A percentile compares a stretch with the other conserved stretches of the same genome.
Evolutionary conservation across 73 alveolate genomes (phyloP).

Genomic region (Effrenium voratum): DNA sequence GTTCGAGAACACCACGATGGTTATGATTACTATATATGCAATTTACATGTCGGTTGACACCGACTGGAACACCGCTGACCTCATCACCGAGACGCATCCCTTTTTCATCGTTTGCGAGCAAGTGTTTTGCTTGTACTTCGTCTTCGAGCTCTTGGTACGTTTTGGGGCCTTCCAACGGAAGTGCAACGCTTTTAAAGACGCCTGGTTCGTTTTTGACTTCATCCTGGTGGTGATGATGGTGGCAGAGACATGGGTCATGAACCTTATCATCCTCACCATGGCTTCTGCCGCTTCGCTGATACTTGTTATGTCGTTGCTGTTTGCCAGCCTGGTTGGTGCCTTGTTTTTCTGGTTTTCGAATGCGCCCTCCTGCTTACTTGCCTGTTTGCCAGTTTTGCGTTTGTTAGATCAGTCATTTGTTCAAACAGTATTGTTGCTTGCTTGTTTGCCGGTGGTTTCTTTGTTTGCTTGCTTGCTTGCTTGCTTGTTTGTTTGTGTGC

Average conservation of each 20-base stretch:
- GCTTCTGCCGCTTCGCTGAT: not conserved
- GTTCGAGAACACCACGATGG: conserved; percentile 48
- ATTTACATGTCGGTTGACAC: conserved; percentile 70
- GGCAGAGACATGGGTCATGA: conserved; percentile 88
- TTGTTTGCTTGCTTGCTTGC: too few species aligned
- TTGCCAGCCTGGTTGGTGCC: too few species aligned
- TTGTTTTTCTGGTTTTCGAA: too few species aligned
- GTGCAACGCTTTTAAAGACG: conserved; percentile 72
- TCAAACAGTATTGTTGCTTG: too few species aligned
- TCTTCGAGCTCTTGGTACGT: conserved; percentile 47
- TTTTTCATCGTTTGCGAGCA: conserved; percentile 54
- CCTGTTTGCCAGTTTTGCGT: too few species aligned
- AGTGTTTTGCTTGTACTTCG: conserved; percentile 42
- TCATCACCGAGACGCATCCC: conserved; percentile 32
- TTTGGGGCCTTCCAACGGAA: conserved; percentile 56
- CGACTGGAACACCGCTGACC: conserved; percentile 29
- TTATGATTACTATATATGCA: conserved; percentile 37
- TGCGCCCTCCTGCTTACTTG: too few species aligned
- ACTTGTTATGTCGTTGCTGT: too few species aligned
- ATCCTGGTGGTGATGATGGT: conserved; percentile 73
- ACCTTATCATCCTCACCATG: conserved; percentile 59
- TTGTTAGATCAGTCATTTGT: too few species aligned
- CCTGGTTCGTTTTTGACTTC: conserved; percentile 67
- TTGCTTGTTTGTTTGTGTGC: too few species aligned
- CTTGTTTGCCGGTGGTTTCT: too few species aligned